Evolutionary conservation across 148 eudicot species (phyloP).

Genomic region (Pouteria glomerata): DNA sequence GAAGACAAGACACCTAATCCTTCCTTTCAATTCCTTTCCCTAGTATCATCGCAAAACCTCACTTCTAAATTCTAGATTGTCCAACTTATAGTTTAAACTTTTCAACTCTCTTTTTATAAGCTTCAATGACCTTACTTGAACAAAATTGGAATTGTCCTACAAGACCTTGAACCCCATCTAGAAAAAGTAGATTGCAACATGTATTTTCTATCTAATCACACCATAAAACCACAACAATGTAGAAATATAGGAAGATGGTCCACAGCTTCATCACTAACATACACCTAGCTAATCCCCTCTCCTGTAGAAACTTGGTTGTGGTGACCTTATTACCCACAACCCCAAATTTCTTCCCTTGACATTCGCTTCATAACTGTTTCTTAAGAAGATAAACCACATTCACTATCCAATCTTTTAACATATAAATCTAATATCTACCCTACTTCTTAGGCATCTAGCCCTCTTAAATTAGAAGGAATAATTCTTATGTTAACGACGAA

Average conservation of each 20-base stretch:
- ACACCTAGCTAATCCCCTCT: too few species aligned
- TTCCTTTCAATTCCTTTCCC: neutral
- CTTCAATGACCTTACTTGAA: neutral
- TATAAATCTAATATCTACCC: neutral
- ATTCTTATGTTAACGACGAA: neutral
- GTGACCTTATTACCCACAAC: too few species aligned
- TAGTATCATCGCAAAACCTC: neutral
- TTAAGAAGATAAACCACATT: neutral
- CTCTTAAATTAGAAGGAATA: neutral
- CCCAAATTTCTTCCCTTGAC: neutral
- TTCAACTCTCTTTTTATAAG: neutral
- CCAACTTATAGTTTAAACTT: neutral
- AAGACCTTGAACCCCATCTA: neutral
- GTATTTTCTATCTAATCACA: neutral
- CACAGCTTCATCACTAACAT: neutral
- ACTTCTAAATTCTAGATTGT: neutral
- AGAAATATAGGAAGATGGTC: neutral
- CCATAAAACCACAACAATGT: neutral
- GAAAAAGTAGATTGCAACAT: neutral
- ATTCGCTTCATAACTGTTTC: neutral
- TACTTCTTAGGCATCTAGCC: neutral
- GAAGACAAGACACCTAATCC: neutral
- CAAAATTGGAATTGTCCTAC: neutral
- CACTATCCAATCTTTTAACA: neutral
- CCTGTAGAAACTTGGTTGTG: too few species aligned